Base-by-base conservation (phyloP, 768 basidiomycete genomes). In the Suillus spraguei region DNA sequence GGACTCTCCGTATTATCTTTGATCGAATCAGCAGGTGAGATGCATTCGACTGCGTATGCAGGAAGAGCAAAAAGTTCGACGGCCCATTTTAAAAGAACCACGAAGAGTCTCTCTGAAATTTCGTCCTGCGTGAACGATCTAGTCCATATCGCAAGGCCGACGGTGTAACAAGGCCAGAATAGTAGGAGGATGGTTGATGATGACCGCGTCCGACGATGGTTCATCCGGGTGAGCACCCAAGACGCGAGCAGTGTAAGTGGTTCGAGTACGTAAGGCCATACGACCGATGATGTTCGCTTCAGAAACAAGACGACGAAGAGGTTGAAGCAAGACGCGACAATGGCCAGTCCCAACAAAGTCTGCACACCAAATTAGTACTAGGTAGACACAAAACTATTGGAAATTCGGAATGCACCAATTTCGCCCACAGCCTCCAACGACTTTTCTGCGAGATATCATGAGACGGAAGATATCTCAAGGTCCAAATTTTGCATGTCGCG, bases 151-250 rank as follows among this genome's bases (percentile, higher is more conserved):
- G 76, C 68, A 0, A 86, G 67, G 0, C 77, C 78, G 17, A 80
- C 22, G 14, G 84, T 58, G 67, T 93, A 92, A 10, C 83, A 59
- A 0, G 94, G 92, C 90, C 92, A 97, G 76, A 93, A 96, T 55
- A 96, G 72, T 11, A 97, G 83, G 42, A 95, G 76, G 14, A 87
- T 71, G 1, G 90, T 81, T 0, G 92, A 93, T 0, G 95, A 90
- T 10, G 83, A 81, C 20, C 87, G 84, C 1, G 87, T 83, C 17
- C 87, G 85, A 42, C 84, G 84, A 72, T 95, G 92, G 66, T 92
- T 94, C 62, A 82, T 74, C 66, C 82, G 83, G 2, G 88, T 88
- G 50, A 94, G 76, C 28, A 79, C 64, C 3, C 83, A 70, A 20
- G 85, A 76, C 14, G 82, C 66, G 24, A 83, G 54, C 5, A 91